Base-by-base conservation (phyloP, 2,329 filamentous ascomycete genomes). In the Torrubiella hemipterigena region DNA sequence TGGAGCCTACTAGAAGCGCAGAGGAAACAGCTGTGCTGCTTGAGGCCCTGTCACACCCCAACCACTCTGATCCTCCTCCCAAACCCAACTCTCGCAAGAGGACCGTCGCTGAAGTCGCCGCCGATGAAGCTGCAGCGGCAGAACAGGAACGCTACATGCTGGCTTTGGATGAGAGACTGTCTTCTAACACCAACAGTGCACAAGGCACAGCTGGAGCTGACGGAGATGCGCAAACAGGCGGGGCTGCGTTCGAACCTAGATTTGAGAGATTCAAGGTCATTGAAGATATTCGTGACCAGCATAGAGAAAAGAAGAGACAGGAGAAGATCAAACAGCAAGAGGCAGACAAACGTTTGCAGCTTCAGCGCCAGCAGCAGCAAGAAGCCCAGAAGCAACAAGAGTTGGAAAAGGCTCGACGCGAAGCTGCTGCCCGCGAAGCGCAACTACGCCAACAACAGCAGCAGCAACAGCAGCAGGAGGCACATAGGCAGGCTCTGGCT, bases 191-290 rank as follows among this genome's bases (percentile, higher is more conserved):
- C 11, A 66, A 70, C 4, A 63, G 67, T 24, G 69, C 68, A 7
- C 69, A 74, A 37, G 66, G 69, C 35, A 67, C 67, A 3, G 58
- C 65, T 10, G 68, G 69, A 20, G 56, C 72, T n/a, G 79, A 82
- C 37, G 74, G 70, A 14, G 86, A 93, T 48, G 78, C 75, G 7
- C 76, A 83, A 39, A 73, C 75, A 22, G 78, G 74, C 14, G 69
- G 70, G 6, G 68, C 75, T n/a, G 69, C 79, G 4, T 93, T 93
- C 45, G 85, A 93, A 50, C 77, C 81, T 21, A 73, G 80, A 17
- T 95, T 96, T 50, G 86, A 91, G 43, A 76, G 82, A 22, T 96
- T 95, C 56, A 95, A 95, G 61, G 75, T 84, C 2, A 73, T 98
- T 26, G 84, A 85, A 35, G 81, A 83, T 35, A 93, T 95, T 44